Base-by-base conservation (phyloP, 768 basidiomycete genomes). In the Cyathus striatus region DNA sequence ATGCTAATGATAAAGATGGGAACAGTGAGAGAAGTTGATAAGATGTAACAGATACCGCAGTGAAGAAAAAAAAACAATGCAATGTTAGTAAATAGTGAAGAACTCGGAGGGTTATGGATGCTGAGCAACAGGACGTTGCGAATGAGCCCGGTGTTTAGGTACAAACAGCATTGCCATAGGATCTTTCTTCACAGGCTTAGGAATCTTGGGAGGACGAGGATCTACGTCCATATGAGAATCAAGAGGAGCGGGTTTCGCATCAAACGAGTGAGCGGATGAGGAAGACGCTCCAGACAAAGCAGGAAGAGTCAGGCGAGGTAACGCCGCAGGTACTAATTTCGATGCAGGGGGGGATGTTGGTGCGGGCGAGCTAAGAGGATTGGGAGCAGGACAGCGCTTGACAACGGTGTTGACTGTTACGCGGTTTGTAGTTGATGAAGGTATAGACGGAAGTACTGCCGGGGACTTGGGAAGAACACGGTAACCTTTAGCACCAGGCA, bases 91-190 rank as follows among this genome's bases (percentile, higher is more conserved):
- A 23, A 25, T 17, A 40, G 39, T 20, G 39, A 20, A 42, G 38
- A 38, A 40, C 26, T 42, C n/a, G n/a, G n/a, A n/a, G n/a, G n/a
- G n/a, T n/a, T n/a, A n/a, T n/a, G n/a, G n/a, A n/a, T n/a, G n/a
- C n/a, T n/a, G n/a, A n/a, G n/a, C n/a, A 48, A 65, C 60, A 34
- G 75, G 70, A 3, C 67, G 70, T 50, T 81, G 79, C 18, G 78
- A 78, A 52, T 78, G 63, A 18, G 78, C 70, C 45, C 83, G 81
- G 49, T 81, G 83, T 61, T 86, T 89, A 41, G 86, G 86, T 60
- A 89, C 81, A 61, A 90, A 90, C 43, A 76, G 56, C 52, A 65
- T 63, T 40, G 67, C 63, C 76, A 79, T 78, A 18, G 79, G 81
- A 57, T 86, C 78, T 61, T 72, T 86, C 69, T 79, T 85, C 46